Evolutionary conservation across 1,284 basidiomycete genomes (phyloP), one percentile per base, ranked within the genome.

Genomic region (Apiotrichum laibachii): DNA sequence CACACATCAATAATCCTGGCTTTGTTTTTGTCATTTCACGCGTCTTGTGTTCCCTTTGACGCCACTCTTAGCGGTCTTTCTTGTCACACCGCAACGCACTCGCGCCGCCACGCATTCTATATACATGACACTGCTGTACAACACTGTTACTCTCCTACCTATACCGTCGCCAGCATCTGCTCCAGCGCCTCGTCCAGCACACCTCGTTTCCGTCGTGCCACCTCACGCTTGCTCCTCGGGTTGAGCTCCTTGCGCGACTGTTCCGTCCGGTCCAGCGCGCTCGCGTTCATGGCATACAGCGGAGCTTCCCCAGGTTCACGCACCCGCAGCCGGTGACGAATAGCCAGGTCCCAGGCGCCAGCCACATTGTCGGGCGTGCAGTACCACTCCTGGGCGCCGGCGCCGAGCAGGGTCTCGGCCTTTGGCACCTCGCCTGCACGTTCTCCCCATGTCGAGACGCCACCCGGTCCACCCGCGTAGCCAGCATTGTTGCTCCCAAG

Each of bases 381-480:
- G 59, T 67, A 74, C 66, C 67, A 67, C 21, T 65, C 68, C 19
- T 66, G 58, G 13, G 64, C 66, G 40, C 56, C 64, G 3, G 42
- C 21, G 15, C 54, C 56, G 16, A 60, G 43, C 49, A 59, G 53
- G 18, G 31, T 33, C 10, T 44, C 46, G 2, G 57, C n/a, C 56
- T 34, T 54, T 5, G 73, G 73, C 50, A 68, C 62, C 56, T 77
- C 73, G 2, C 75, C 75, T 5, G 75, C 75, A 9, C 60, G 35
- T 18, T 55, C 55, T 0, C 62, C 68, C 75, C 75, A 77, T 1
- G 62, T 69, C 19, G 67, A 63, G 12, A 75, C 71, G 9, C 72
- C 69, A 9, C 68, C 70, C 39, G 61, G 61, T 0, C 72, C 73
- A 19, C 70, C 70, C 10, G 66, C 67, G 9, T 68, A 31, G 56